A percentile compares a stretch with the other conserved stretches of the same genome.
phyloP scores from a whole-genome alignment of 345 rosid species.

The Anastatica hierochuntica region DNA sequence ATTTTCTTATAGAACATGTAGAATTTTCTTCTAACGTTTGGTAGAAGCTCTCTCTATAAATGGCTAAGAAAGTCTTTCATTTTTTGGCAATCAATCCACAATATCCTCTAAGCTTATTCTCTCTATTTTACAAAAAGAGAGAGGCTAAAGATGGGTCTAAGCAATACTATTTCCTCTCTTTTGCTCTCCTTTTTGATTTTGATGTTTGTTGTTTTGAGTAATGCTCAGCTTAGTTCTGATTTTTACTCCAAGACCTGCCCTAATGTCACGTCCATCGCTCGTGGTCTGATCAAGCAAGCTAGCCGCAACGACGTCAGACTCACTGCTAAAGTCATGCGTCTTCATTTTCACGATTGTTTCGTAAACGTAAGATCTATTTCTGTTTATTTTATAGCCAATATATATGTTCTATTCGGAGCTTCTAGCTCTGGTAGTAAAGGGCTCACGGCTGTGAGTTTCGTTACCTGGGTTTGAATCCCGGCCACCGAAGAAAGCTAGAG shows the following conservation, averaged over 20 bases:
- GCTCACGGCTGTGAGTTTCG: too few relatives aligned
- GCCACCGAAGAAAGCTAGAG: too few relatives aligned
- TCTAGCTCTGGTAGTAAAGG: too few relatives aligned
- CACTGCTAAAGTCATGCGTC: conserved; percentile 33
- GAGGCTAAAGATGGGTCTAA: conserved; percentile 11
- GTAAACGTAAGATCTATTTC: conserved; percentile 57
- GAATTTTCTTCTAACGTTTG: conserved; percentile 3
- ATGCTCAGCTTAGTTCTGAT: conserved; percentile 14
- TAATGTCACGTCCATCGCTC: conserved; percentile 14
- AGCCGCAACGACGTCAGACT: conserved; percentile 19
- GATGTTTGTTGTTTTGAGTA: conserved; percentile 5
- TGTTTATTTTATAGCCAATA: too few relatives aligned
- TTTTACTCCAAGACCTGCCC: conserved; percentile 23
- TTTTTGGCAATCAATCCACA: conserved; percentile 2
- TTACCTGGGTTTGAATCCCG: too few relatives aligned
- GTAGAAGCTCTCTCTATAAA: conserved; percentile 15
- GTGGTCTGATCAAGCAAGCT: conserved; percentile 17
- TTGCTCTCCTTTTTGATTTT: neutral
- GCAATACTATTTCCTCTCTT: conserved; percentile 2
- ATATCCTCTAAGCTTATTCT: neutral
- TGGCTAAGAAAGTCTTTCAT: neutral
- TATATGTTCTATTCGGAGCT: too few relatives aligned
- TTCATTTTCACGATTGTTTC: conserved; percentile 52
- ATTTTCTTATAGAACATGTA: neutral
- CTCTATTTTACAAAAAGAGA: neutral